Evolutionary conservation across 1,139 yeast genomes (phyloP).

Genomic region (Saccharomyces hybrid): DNA sequence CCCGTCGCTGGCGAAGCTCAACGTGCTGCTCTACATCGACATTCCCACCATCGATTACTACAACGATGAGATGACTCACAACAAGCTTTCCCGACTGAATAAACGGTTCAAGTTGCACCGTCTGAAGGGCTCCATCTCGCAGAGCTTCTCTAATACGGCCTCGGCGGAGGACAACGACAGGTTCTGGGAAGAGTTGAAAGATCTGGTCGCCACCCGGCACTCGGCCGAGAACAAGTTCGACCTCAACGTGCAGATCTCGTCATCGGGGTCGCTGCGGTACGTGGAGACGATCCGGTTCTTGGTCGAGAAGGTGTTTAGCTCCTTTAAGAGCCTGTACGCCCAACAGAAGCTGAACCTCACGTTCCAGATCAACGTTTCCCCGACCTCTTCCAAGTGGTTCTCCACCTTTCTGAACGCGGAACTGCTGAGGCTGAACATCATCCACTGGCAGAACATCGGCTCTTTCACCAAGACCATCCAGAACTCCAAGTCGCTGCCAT

Average conservation of each 20-base stretch:
- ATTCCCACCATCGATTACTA: slow-evolving; percentile 33
- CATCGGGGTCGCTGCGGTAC: slow-evolving; percentile 31
- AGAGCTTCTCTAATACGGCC: slow-evolving; percentile 17
- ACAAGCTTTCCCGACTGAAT: slow-evolving; percentile 25
- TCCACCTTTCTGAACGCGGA: slow-evolving; percentile 24
- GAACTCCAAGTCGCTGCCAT: slow-evolving; percentile 14
- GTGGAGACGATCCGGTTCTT: slow-evolving; percentile 30
- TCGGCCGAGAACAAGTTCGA: background rate
- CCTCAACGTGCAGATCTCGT: slow-evolving; percentile 12
- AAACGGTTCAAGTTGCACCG: slow-evolving; percentile 27
- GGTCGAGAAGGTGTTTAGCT: slow-evolving; percentile 22
- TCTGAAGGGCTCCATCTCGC: slow-evolving; percentile 22
- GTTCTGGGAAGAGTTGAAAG: slow-evolving; percentile 15
- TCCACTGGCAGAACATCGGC: slow-evolving; percentile 7
- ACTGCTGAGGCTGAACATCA: slow-evolving; percentile 17
- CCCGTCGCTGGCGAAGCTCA: slow-evolving; percentile 12
- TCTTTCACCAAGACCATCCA: slow-evolving; percentile 14
- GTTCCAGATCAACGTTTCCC: slow-evolving; percentile 24
- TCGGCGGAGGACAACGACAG: slow-evolving; percentile 13
- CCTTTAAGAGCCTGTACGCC: slow-evolving; percentile 6
- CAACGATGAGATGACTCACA: slow-evolving; percentile 27
- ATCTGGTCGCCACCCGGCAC: slow-evolving; percentile 3
- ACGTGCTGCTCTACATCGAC: slow-evolving; percentile 27
- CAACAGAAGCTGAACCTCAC: slow-evolving; percentile 12
- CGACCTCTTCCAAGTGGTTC: slow-evolving; percentile 30